Base-by-base conservation (phyloP, 441 rosid species). In the Euphorbia schlechtendalii region DNA sequence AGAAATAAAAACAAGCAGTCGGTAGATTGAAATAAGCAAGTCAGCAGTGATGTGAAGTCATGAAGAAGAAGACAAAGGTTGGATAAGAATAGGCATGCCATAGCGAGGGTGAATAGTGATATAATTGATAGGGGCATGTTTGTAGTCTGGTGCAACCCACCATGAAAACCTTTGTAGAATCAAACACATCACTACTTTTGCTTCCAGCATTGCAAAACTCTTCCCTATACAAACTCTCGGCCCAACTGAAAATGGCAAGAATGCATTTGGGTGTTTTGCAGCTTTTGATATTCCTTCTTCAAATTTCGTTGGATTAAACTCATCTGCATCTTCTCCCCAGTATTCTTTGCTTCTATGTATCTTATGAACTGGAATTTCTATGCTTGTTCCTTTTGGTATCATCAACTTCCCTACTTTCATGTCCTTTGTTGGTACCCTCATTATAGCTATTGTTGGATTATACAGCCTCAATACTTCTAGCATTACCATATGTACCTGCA, bases 381-480 rank as follows among this genome's bases (percentile, higher is more conserved):
- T 0, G 0, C 22, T 21, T 5, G 79, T 74, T 13, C 75, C 80
- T 24, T 77, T 82, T 0, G 86, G 82, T 21, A 88, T 74, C 41
- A 25, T 48, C 52, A 83, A 25, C 58, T 68, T 34, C 38, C 83
- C 84, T 22, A 77, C 9, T 41, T 75, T 69, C 66, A 69, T 66
- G 56, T 78, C 79, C 58, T 68, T 18, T 20, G 73, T 6, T 63
- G 78, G 71, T 24, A 65, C 4, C 53, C 84, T 74, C 2, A 53
- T 0, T 30, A 76, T 0, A 13, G 17, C 21, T 4, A 71, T 14
- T 6, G 53, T 78, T 0, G 86, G 85, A 3, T 80, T 63, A 52
- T 84, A 88, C 12, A 86, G 64, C 61, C 87, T 79, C 71, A 86
- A 65, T 1, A 74, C 36, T 81, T 88, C 92, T 32, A 83, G 52